Base-by-base conservation (phyloP, 352 stramenopile genomes). In the Pythium plurisporium region DNA sequence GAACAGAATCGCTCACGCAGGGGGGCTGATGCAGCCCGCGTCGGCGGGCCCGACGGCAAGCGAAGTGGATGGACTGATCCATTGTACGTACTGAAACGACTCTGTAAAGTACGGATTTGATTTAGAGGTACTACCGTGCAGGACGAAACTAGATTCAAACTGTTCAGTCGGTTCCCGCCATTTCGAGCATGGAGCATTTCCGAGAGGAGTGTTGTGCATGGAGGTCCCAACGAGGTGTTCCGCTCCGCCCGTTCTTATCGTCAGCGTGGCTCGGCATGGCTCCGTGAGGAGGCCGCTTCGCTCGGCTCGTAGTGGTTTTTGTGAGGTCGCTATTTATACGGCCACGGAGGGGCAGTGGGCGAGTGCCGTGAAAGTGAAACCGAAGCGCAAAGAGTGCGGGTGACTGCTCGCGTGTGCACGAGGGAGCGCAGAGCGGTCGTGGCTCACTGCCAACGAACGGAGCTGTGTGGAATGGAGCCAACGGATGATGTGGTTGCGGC, bases 11-110 rank as follows among this genome's bases (percentile, higher is more conserved):
- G n/a, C n/a, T n/a, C n/a, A n/a, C n/a, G n/a, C n/a, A n/a, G n/a
- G n/a, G n/a, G n/a, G n/a, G n/a, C 50, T 63, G 55, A 63, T 63
- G 55, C 37, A 40, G 17, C 29, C 26, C 55, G 37, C 55, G 55
- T 56, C 31, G 57, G 31, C 48, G 40, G 25, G 25, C 20, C 20
- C 9, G 8, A 53, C n/a, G n/a, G n/a, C 22, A 25, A 42, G 51
- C 27, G 26, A 48, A 44, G 46, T n/a, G n/a, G 30, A 20, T 27
- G 15, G 23, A 27, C n/a, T n/a, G n/a, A n/a, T n/a, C n/a, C n/a
- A n/a, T n/a, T n/a, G n/a, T n/a, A n/a, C 20, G 29, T 52, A 52
- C 29, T 41, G 29, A 1, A 30, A 1, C 0, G 2, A 22, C 19
- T 11, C 43, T 3, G 2, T 38, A 38, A 50, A 50, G 43, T 50